phyloP scores from a whole-genome alignment of 2,329 filamentous ascomycete genomes.

The Neonectria neomacrospora region DNA sequence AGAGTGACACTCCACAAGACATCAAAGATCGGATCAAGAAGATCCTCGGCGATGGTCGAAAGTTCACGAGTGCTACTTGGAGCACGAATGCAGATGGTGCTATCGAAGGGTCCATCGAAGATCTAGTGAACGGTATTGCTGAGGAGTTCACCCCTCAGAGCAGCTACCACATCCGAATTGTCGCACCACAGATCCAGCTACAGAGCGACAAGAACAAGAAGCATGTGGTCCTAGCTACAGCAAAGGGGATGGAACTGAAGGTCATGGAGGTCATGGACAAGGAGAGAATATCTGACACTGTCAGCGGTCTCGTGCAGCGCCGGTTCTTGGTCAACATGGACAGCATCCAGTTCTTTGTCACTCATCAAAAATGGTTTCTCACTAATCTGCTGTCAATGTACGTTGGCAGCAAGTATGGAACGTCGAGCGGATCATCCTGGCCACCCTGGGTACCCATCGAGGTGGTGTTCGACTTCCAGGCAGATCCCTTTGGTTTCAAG shows the following conservation, averaged over 20 bases:
- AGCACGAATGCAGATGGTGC: conserved; percentile 48
- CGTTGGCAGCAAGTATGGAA: conserved; percentile 91
- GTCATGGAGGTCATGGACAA: conserved; percentile 99
- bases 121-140: conserved; percentile 80
- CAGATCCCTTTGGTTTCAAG: conserved; percentile 97
- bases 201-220: conserved; percentile 99
- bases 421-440: conserved; percentile 86
- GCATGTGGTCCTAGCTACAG: conserved; percentile 94
- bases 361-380: conserved; percentile 89
- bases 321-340: conserved; percentile 96
- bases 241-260: conserved; percentile 98
- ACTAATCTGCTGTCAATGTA: conserved; percentile 91
- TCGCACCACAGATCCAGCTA: conserved; percentile 96
- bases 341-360: conserved; percentile 97
- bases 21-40: conserved; percentile 88
- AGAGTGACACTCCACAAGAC: conserved; percentile 70
- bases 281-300: conserved; percentile 87
- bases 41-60: conserved; percentile 84
- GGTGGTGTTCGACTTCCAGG: conserved; percentile 96
- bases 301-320: conserved; percentile 94
- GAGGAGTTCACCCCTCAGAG: conserved; percentile 91
- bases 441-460: conserved; percentile 98
- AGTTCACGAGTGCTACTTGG: conserved; percentile 69
- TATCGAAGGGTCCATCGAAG: conserved; percentile 62
- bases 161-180: conserved; percentile 92